Conservation (phyloP, 768 basidiomycete species). For the Lactarius pseudohatsudake region DNA sequence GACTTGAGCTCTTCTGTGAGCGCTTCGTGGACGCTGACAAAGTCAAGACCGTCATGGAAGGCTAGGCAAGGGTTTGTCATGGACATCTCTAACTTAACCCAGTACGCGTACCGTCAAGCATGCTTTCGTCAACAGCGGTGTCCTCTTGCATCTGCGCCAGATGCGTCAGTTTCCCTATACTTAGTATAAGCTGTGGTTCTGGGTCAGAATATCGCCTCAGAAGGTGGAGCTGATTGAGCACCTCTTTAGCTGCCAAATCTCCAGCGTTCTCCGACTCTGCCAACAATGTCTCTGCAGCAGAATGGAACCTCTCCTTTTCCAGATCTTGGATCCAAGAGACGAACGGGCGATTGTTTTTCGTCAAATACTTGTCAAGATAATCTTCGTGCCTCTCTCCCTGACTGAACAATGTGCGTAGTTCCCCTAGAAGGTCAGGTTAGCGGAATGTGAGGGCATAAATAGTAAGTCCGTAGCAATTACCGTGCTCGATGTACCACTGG, state of each 20-base stretch:
- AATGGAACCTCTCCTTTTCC: slow-evolving; percentile 60
- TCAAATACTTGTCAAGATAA: slow-evolving; percentile 75
- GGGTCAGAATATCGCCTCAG: slow-evolving; percentile 9
- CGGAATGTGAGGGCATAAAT: neutral
- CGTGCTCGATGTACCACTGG: slow-evolving; percentile 89
- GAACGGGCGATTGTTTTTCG: slow-evolving; percentile 51
- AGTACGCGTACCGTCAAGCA: slow-evolving; percentile 53
- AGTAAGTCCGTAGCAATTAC: slow-evolving; percentile 40
- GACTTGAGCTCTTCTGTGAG: slow-evolving; percentile 62
- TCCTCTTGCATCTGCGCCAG: slow-evolving; percentile 60
- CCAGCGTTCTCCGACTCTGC: slow-evolving; percentile 56
- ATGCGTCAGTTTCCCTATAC: slow-evolving; percentile 84
- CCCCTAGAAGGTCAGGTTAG: slow-evolving; percentile 47
- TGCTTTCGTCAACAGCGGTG: slow-evolving; percentile 46
- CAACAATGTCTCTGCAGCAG: slow-evolving; percentile 64
- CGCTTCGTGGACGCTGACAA: slow-evolving; percentile 78
- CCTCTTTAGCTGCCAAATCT: slow-evolving; percentile 75
- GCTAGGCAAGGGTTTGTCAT: slow-evolving; percentile 42
- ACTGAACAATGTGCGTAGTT: slow-evolving; percentile 77
- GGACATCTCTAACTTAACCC: neutral
- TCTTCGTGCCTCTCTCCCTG: slow-evolving; percentile 61
- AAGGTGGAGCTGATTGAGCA: slow-evolving; percentile 37
- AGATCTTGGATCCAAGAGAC: slow-evolving; percentile 91
- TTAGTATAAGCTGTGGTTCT: slow-evolving; percentile 72
- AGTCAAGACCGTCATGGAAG: slow-evolving; percentile 85